A percentile compares a stretch with the other conserved stretches of the same genome.
Evolutionary conservation across 345 rosid species (phyloP).

Genomic region (Eucalyptus pauciflora): DNA sequence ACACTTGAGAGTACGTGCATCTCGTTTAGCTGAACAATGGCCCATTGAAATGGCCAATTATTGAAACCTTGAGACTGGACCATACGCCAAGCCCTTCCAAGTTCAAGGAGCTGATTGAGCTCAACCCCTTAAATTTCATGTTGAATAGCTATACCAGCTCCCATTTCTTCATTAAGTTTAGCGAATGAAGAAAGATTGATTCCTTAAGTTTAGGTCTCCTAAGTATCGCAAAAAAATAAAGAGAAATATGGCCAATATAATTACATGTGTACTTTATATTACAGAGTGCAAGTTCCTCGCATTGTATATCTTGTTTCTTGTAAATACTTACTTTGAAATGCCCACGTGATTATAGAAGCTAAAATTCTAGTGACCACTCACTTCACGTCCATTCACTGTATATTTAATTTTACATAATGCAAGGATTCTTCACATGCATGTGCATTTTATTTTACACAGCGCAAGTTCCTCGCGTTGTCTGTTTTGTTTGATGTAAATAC

Average conservation of each 20-base stretch:
- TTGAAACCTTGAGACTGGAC: neutral
- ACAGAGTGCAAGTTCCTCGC: neutral
- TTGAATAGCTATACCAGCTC: neutral
- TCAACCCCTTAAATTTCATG: neutral
- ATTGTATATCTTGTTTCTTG: no score
- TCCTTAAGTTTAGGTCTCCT: no score
- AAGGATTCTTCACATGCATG: neutral
- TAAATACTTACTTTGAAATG: no score
- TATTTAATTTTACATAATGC: neutral
- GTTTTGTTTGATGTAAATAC: no score
- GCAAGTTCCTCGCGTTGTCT: neutral
- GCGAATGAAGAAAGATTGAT: no score
- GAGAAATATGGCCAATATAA: no score
- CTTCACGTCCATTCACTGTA: neutral
- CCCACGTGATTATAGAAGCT: neutral
- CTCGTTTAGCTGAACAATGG: neutral
- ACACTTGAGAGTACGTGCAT: neutral
- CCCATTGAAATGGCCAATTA: neutral
- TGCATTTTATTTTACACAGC: neutral
- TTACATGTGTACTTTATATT: neutral
- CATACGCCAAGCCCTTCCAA: neutral
- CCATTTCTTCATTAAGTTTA: neutral
- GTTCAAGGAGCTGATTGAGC: neutral
- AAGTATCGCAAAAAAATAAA: no score
- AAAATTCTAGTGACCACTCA: neutral